These are phyloP conservation scores for Arthonia radiata DNA, from an alignment of 495 filamentous ascomycete genomes.

Conservation along the genomic window DNA sequence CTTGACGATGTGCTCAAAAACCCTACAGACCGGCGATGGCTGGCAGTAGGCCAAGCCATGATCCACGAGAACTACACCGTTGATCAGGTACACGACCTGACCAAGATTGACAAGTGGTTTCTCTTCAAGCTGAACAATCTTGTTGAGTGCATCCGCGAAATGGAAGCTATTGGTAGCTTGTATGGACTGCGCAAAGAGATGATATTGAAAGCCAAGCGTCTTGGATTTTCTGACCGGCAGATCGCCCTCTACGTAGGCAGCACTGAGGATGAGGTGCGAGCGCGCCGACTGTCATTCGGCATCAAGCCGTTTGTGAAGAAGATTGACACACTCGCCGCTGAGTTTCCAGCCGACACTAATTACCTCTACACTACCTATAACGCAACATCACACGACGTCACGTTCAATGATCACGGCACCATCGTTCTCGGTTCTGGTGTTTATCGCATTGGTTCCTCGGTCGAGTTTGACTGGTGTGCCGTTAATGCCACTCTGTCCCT, in stretches of 20 bases:
- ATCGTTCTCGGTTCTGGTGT: conserved; percentile 82
- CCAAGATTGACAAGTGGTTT: conserved; percentile 95
- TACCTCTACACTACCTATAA: conserved; percentile 98
- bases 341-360: conserved; percentile 94
- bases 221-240: conserved; percentile 92
- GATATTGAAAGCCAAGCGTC: conserved; percentile 75
- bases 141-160: conserved; percentile 64
- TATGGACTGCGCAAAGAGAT: conserved; percentile 69
- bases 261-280: conserved; percentile 74
- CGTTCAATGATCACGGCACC: conserved; percentile 80
- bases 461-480: conserved; percentile 98
- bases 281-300: conserved; percentile 59
- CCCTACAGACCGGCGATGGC: conserved; percentile 84
- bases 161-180: conserved; percentile 70
- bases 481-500: conserved; percentile 79
- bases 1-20: conserved; percentile 75
- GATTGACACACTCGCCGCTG: conserved; percentile 88
- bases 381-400: conserved; percentile 80
- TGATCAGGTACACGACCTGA: conserved; percentile 71
- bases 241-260: conserved; percentile 68
- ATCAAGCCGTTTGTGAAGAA: conserved; percentile 86
- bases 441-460: conserved; percentile 89
- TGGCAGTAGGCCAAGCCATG: conserved; percentile 95
- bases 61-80: conserved; percentile 86
- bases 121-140: conserved; percentile 93